Base-by-base conservation (phyloP, 2,329 filamentous ascomycete species). In the Claviceps spartinae region DNA sequence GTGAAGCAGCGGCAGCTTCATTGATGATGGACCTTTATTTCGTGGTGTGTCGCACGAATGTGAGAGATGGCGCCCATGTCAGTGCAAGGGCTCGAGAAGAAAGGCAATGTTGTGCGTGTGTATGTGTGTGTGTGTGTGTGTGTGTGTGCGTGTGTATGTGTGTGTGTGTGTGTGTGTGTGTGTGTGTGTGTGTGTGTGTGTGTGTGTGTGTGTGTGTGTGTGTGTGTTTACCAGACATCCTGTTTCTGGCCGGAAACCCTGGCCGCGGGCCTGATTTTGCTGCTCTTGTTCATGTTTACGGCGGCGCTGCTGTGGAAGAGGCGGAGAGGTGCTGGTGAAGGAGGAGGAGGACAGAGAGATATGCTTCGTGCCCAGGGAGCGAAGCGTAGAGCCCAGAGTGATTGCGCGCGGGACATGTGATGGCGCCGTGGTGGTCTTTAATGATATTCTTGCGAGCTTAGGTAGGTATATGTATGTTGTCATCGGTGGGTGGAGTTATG, bases 1-100 rank as follows among this genome's bases (percentile, higher is more conserved):
- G 78, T 26, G 79, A 82, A 34, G 78, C 77, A 7, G 77, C 76
- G 3, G 81, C 80, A 11, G 77, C 81, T 66, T 83, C 80, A 57
- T 83, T 83, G 68, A 83, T 71, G 67, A 83, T 82, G 57, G 78
- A 75, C 79, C 79, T 82, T 50, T 30, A 30, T 30, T 41, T 16
- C 16, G 26, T 22, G 8, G 26, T 30, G 26, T 30, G 26, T 30
- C 26, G 26, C 26, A 30, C 26, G 26, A 30, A 9, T 11, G 26
- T 30, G 26, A 30, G 26, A 34, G 34, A 18, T 41, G n/a, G 24
- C 13, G 36, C 34, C 20, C 26, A n/a, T 14, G 34, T 45, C 34
- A 30, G 36, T 24, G 41, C 4, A 30, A 30, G 26, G 8, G 26
- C 26, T 30, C 26, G 3, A 8, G 8, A 30, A 30, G 26, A 30